Conservation (phyloP, 2,329 filamentous ascomycete species). For the Passalora sequoiae region DNA sequence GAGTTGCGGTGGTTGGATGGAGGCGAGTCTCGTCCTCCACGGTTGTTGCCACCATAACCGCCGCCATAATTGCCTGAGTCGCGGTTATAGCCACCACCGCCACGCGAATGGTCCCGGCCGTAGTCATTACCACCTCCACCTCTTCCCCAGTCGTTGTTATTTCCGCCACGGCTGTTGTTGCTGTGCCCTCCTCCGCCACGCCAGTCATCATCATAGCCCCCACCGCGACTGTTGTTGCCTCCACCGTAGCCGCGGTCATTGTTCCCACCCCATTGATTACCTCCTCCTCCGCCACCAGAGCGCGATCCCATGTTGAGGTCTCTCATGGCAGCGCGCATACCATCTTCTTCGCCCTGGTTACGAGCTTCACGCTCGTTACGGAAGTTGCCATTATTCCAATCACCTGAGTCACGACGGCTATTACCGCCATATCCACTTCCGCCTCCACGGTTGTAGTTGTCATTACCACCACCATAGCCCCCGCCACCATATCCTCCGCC, state of each 20-base stretch:
- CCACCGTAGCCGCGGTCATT: not conserved
- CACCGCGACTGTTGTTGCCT: slow-evolving; percentile 1
- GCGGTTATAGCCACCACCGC: not conserved
- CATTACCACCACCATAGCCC: not conserved
- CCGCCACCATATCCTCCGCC: no score
- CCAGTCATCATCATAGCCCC: slow-evolving; percentile 6
- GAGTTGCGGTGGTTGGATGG: slow-evolving; percentile 5
- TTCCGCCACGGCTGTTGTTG: slow-evolving; percentile 2
- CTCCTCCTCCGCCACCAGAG: not conserved
- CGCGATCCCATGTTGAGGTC: slow-evolving; percentile 9
- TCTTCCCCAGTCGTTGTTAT: slow-evolving; percentile 4
- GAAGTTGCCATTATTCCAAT: not conserved
- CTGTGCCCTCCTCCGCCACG: not conserved
- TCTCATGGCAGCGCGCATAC: slow-evolving; percentile 6
- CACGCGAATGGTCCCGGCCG: slow-evolving; percentile 4
- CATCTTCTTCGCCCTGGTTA: slow-evolving; percentile 6
- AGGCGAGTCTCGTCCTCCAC: not conserved
- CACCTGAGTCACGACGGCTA: not conserved
- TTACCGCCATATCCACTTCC: not conserved
- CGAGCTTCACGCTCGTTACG: slow-evolving; percentile 3
- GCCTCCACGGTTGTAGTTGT: not conserved
- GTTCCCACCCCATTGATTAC: not conserved
- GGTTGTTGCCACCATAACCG: not conserved
- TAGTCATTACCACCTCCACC: slow-evolving; percentile 5
- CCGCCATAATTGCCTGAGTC: not conserved